Conservation (phyloP, 2,329 filamentous ascomycete genomes). For the Cladosporium oxysporum region DNA sequence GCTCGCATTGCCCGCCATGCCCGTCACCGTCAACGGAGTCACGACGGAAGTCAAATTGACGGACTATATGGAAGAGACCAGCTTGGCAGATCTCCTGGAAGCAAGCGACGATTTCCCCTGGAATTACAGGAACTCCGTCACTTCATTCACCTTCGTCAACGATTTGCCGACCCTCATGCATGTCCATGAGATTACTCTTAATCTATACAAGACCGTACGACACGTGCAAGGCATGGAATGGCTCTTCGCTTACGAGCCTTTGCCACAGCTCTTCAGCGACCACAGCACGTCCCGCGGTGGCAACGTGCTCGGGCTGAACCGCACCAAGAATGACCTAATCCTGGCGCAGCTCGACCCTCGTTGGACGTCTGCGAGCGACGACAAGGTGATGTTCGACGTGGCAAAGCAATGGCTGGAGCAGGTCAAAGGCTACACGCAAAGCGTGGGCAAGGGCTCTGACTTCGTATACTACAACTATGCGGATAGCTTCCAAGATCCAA, state of each 20-base stretch:
- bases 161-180: slow-evolving; percentile 1
- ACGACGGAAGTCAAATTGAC: neutral
- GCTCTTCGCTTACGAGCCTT: slow-evolving; percentile 27
- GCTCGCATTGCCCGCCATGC: neutral
- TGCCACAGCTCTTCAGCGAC: slow-evolving; percentile 24
- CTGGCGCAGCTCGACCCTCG: slow-evolving; percentile 17
- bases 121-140: neutral
- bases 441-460: slow-evolving; percentile 20
- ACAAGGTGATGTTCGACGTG: neutral
- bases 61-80: slow-evolving; percentile 9
- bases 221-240: slow-evolving; percentile 25
- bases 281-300: slow-evolving; percentile 4
- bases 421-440: slow-evolving; percentile 12
- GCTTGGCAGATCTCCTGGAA: neutral
- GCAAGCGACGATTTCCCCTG: slow-evolving; percentile 2
- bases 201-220: slow-evolving; percentile 20
- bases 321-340: slow-evolving; percentile 21
- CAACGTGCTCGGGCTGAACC: slow-evolving; percentile 20
- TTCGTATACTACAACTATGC: slow-evolving; percentile 42
- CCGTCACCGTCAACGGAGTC: neutral
- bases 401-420: slow-evolving; percentile 6
- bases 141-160: slow-evolving; percentile 8
- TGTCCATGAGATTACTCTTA: slow-evolving; percentile 11
- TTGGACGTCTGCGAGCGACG: slow-evolving; percentile 11
- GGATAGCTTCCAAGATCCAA: slow-evolving; percentile 39